Evolutionary conservation across 768 basidiomycete species (phyloP).

Genomic region (Russula sp.): DNA sequence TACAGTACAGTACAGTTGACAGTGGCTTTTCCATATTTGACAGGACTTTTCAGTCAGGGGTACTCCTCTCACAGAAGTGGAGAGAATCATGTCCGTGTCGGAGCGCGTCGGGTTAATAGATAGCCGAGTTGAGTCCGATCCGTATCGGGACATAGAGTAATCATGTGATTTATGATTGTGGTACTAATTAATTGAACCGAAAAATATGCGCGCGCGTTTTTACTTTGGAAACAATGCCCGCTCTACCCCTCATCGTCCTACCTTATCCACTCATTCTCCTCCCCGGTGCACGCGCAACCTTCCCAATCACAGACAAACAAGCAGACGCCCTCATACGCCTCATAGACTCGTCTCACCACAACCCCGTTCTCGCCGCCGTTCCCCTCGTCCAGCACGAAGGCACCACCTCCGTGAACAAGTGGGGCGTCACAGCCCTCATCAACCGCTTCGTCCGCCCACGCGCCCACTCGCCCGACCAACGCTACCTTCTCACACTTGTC

Average conservation of each 20-base stretch:
- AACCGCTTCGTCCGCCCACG: slow-evolving; percentile 62
- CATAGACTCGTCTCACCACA: slow-evolving; percentile 61
- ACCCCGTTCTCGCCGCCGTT: slow-evolving; percentile 64
- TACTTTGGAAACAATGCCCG: background rate
- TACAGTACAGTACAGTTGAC: too few species aligned
- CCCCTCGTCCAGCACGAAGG: slow-evolving; percentile 39
- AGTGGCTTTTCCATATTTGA: too few species aligned
- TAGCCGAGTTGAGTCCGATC: too few species aligned
- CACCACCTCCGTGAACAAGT: slow-evolving; percentile 37
- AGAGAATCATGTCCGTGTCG: too few species aligned
- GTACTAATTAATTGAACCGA: too few species aligned
- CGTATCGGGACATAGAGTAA: too few species aligned
- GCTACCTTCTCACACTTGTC: slow-evolving; percentile 65
- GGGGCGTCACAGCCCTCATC: slow-evolving; percentile 68
- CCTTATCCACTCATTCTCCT: slow-evolving; percentile 68
- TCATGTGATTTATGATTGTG: too few species aligned
- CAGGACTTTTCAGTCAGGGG: too few species aligned
- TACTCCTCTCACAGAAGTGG: too few species aligned
- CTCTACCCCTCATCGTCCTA: slow-evolving; percentile 64
- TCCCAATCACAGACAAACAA: slow-evolving; percentile 55
- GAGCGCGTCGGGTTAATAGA: too few species aligned
- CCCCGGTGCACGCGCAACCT: slow-evolving; percentile 62
- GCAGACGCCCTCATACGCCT: slow-evolving; percentile 63
- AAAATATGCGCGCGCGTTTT: too few species aligned
- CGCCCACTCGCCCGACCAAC: slow-evolving; percentile 47